These are phyloP conservation scores for Aphanocladium album DNA, from an alignment of 2,329 filamentous ascomycete species.

Conservation along the genomic window DNA sequence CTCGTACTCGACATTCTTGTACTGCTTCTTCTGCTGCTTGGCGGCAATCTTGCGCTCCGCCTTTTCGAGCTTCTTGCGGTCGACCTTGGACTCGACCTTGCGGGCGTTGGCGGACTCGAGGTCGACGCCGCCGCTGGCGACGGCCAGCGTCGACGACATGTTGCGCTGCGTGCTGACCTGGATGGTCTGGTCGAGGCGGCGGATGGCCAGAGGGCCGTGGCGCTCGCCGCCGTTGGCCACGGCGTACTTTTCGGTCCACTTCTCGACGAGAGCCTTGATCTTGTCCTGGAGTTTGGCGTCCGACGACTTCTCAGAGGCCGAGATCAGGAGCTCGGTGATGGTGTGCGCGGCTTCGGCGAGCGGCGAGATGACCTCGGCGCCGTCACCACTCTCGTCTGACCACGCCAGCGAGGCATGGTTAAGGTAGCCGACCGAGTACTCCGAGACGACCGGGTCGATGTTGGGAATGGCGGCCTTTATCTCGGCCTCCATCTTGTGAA, in stretches of 20 bases:
- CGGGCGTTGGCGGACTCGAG: slow-evolving; percentile 87
- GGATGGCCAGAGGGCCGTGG: slow-evolving; percentile 70
- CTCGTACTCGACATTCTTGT: slow-evolving; percentile 98
- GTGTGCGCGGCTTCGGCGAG: slow-evolving; percentile 77
- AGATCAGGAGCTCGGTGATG: slow-evolving; percentile 84
- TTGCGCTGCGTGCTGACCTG: slow-evolving; percentile 91
- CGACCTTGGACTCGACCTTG: slow-evolving; percentile 96
- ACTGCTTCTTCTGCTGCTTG: slow-evolving; percentile 97
- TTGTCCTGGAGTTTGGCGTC: slow-evolving; percentile 67
- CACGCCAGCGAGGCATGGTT: slow-evolving; percentile 86
- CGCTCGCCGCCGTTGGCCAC: slow-evolving; percentile 66
- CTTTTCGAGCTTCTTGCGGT: slow-evolving; percentile 98
- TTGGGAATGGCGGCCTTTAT: slow-evolving; percentile 78
- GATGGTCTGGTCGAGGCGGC: slow-evolving; percentile 86
- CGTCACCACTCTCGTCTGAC: slow-evolving; percentile 62
- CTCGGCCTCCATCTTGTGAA: slow-evolving; percentile 70
- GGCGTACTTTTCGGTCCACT: slow-evolving; percentile 80
- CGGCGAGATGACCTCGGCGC: slow-evolving; percentile 56
- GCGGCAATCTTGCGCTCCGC: slow-evolving; percentile 95
- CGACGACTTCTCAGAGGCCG: slow-evolving; percentile 78
- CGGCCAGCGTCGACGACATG: slow-evolving; percentile 90
- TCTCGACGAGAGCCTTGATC: slow-evolving; percentile 78
- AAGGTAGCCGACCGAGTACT: slow-evolving; percentile 92
- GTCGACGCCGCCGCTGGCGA: slow-evolving; percentile 79
- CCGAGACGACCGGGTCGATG: slow-evolving; percentile 82